Evolutionary conservation across 208 protist genomes (phyloP), one percentile per base, ranked within the genome.

Genomic region (Borovskyia barvae): DNA sequence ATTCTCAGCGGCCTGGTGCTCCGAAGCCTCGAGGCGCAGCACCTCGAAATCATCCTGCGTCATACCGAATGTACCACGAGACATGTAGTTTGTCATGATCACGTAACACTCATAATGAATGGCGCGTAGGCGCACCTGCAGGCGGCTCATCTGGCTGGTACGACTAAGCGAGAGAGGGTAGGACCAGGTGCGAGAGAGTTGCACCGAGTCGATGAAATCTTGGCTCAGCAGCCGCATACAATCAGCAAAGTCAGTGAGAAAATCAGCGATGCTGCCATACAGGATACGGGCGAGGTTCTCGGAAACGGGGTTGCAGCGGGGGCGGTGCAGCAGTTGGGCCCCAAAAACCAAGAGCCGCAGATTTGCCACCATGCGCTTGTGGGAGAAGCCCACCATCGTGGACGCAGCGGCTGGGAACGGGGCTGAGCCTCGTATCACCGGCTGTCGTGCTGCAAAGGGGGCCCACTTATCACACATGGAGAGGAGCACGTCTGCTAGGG

Each of bases 151-250:
- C 43, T 70, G 61, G 61, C 68, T 68, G 19, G 54, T 61, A 39
- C 57, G 36, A 12, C 65, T 49, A 2, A 81, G 59, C 2, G 43
- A 33, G 12, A 61, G 30, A 1, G 68, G 60, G 43, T 75, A 76
- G 35, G 47, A 63, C 68, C 67, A 81, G 40, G 50, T 59, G 42
- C 72, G 58, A 1, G 59, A 69, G 24, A 54, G 32, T 35, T 73
- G 72, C 12, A 71, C 30, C 0, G 72, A 72, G 55, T 78, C 47
- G 45, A 78, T 78, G 28, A 78, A 63, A 51, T 78, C 60, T 37
- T 78, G 72, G 19, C 30, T 37, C 19, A 78, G 22, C 15, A 71
- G 29, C 8, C 72, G 72, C 29, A 53, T 42, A 6, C 41, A 52
- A 29, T 60, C 42, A 15, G 65, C 45, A 25, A 78, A 73, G 25